Base-by-base conservation (phyloP, 139 green algal genomes). In the Prasinococcaceae sp. region DNA sequence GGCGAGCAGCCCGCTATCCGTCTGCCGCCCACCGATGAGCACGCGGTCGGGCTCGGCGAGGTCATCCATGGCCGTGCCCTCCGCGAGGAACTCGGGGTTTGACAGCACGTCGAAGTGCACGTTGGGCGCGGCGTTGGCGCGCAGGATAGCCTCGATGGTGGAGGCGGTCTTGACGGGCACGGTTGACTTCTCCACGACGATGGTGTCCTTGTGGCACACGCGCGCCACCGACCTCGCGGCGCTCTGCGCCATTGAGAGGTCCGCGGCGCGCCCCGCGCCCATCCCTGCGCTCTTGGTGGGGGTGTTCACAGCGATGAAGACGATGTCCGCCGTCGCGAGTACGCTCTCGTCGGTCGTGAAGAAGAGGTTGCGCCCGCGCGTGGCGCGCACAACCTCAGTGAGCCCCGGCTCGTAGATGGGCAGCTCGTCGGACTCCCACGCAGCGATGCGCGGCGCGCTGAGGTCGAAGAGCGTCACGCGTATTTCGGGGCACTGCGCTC, bases 121-220 rank as follows among this genome's bases (percentile, higher is more conserved):
- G 26, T 40, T 48, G 12, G 55, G 32, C 20, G 20, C 30, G 54
- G 42, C 53, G 55, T 73, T 79, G 17, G 58, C 40, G 9, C 39
- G 45, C 5, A 78, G 42, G 8, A 79, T 68, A 45, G 74, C 78
- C 50, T 80, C 81, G 47, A 99, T 96, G 16, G 92, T 92, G 63
- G 98, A 86, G 4, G 92, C 92, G 0, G 92, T 99, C 67, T 97
- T 96, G 16, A 99, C 92, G 16, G 92, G 92, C 36, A 99, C 92
- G 4, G 92, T 99, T 6, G 82, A 94, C 78, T 99, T 99, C 77
- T 99, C 92, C 43, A 99, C 92, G 16, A 99, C 82, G 58, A 97
- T 93, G 73, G 95, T 97, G 69, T 60, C 78, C 37, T 60, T 72
- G 27, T 65, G 92, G 39, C 80, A 92, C 1, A 79, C 75, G 4